Conservation (phyloP, 441 rosid genomes). For the Omphalea diandra region DNA sequence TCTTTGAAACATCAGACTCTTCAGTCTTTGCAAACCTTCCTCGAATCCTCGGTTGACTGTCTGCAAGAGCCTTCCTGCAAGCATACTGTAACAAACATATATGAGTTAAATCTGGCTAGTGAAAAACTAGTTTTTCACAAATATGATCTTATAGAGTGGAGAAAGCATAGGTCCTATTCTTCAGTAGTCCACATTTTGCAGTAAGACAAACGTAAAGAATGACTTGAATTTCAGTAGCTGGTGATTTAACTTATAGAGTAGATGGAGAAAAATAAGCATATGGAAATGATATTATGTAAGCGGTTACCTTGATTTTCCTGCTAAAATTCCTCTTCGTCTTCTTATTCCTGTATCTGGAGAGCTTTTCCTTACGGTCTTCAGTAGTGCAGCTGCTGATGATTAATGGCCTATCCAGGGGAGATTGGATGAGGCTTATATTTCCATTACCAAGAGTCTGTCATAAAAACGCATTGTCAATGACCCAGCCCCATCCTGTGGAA, state of each 20-base stretch:
- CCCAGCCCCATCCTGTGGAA: slow-evolving; percentile 48
- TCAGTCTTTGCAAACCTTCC: slow-evolving; percentile 97
- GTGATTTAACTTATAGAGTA: not conserved
- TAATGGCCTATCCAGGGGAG: slow-evolving; percentile 51
- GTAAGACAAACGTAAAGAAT: not conserved
- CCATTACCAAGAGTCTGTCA: slow-evolving; percentile 73
- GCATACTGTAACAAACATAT: slow-evolving; percentile 63
- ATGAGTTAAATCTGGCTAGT: not conserved
- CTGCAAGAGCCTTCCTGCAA: slow-evolving; percentile 99
- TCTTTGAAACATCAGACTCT: slow-evolving; percentile 45
- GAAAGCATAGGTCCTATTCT: not conserved
- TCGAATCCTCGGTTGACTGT: slow-evolving; percentile 94
- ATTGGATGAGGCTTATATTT: slow-evolving; percentile 41
- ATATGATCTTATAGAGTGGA: not conserved
- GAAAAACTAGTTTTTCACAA: not conserved
- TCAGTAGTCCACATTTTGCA: not conserved
- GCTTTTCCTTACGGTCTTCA: slow-evolving; percentile 91
- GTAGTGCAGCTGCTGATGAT: slow-evolving; percentile 50
- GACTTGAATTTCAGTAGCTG: not conserved
- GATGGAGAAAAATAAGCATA: not conserved
- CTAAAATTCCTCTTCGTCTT: slow-evolving; percentile 92
- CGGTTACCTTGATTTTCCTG: slow-evolving; percentile 83
- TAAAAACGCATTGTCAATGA: slow-evolving; percentile 52
- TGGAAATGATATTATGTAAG: not conserved
- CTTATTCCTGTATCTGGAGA: slow-evolving; percentile 92